Percentiles rank a stretch among this genome's conserved stretches.
Evolutionary conservation across 352 stramenopile genomes (phyloP).

Genomic region (Saprolegnia parasitica): DNA sequence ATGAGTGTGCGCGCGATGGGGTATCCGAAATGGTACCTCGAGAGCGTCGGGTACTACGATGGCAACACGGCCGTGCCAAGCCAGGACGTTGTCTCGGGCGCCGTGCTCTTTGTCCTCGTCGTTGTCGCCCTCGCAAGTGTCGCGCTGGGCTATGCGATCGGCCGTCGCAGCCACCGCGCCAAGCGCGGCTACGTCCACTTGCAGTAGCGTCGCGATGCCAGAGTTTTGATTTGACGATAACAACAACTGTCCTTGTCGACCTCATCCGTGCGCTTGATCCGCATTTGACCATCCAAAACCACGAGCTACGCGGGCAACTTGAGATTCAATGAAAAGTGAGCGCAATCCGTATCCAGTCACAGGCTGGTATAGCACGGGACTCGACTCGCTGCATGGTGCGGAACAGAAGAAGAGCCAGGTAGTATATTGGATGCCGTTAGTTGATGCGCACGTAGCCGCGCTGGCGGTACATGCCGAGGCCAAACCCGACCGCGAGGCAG

Average conservation of each 20-base stretch:
- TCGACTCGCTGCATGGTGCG: no score
- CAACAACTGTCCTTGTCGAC: neutral
- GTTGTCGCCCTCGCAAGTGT: neutral
- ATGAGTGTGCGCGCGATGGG: conserved; percentile 24
- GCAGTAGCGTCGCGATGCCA: neutral
- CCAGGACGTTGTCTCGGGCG: neutral
- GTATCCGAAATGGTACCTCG: conserved; percentile 26
- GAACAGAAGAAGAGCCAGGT: neutral
- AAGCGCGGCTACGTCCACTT: conserved; percentile 12
- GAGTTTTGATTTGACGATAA: neutral
- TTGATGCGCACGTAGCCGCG: conserved; percentile 9
- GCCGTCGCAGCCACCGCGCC: neutral
- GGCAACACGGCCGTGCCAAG: neutral
- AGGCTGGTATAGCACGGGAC: no score
- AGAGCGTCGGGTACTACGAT: conserved; percentile 27
- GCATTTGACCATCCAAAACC: no score
- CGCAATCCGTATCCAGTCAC: no score
- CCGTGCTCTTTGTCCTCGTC: conserved; percentile 7
- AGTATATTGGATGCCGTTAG: neutral
- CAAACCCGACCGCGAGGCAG: conserved; percentile 27
- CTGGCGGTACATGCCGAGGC: conserved; percentile 16
- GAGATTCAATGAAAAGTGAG: no score
- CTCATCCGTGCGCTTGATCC: no score
- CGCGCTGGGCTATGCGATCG: neutral
- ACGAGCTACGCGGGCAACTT: no score